phyloP scores from a whole-genome alignment of 1,284 basidiomycete species.

The Tremellales sp. region DNA sequence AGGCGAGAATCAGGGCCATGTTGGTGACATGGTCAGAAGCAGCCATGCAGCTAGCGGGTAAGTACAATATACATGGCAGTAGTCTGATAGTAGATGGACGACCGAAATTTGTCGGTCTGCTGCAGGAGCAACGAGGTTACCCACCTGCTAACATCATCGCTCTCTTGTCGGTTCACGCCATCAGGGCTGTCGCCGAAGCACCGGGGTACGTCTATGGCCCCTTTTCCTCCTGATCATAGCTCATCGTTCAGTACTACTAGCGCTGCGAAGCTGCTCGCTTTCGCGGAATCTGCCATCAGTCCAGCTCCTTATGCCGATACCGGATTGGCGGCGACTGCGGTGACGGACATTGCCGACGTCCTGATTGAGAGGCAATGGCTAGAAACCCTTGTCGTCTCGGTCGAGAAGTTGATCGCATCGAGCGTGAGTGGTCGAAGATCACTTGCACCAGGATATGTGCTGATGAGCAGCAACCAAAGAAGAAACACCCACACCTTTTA shows the following conservation, averaged over 20 bases:
- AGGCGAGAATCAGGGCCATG: constrained; percentile 1
- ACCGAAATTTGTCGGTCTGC: background rate
- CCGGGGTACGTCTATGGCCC: background rate
- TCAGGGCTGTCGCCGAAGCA: background rate
- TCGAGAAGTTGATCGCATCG: constrained; percentile 28
- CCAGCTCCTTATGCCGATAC: constrained; percentile 11
- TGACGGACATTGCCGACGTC: constrained; percentile 9
- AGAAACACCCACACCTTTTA: constrained; percentile 37
- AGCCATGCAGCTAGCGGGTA: constrained; percentile 1
- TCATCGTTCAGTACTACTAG: constrained; percentile 11
- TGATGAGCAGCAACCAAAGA: constrained; percentile 27
- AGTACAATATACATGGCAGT: constrained; percentile 1
- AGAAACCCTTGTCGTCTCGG: constrained; percentile 18
- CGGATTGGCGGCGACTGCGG: background rate
- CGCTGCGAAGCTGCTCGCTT: constrained; percentile 8
- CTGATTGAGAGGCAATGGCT: constrained; percentile 28
- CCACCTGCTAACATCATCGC: background rate
- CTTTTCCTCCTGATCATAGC: background rate
- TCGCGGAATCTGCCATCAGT: constrained; percentile 17
- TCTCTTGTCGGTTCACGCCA: background rate
- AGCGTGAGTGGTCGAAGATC: constrained; percentile 21
- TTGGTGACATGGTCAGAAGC: constrained; percentile 3
- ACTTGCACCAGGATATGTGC: background rate
- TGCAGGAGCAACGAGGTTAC: background rate
- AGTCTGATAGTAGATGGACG: background rate